Base-by-base conservation (phyloP, 2,329 filamentous ascomycete species). In the Colletotrichum magnum region DNA sequence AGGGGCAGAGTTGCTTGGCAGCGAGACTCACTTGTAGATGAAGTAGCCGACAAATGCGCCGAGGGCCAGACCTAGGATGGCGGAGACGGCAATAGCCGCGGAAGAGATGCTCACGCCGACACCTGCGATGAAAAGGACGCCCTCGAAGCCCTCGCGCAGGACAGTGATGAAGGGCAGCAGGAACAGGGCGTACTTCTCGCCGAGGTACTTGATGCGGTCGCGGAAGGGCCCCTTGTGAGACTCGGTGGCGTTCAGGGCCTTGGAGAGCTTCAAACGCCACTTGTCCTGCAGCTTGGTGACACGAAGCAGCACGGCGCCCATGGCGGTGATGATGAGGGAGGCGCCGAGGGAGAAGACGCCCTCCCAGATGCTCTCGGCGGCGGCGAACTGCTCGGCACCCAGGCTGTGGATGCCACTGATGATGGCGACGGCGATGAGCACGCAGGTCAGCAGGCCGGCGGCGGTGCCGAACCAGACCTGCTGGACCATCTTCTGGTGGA, bases 81-180 rank as follows among this genome's bases (percentile, higher is more conserved):
- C 90, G 0, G 93, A 88, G 1, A 95, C 79, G 0, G 92, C 92
- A 64, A 95, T 92, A 1, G 92, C 84, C 2, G 86, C 86, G 1
- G 92, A 92, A 0, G 93, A 91, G 5, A 90, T 81, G 1, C 89
- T 87, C 32, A 95, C 86, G 5, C 90, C 89, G 5, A 95, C 92
- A 36, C 93, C 93, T 43, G 91, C 92, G 54, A 95, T 89, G 79
- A 94, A 95, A n/a, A 95, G 86, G 15, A 95, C 89, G 1, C 90
- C 92, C 76, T 95, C 93, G 15, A 95, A 86, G 4, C 93, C 93
- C 77, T 95, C 93, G 24, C 93, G 84, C 18, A 95, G 81, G 6
- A 94, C 90, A 0, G 93, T 95, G 75, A 95, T 86, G 78, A 95
- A 94, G 0, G 93, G 93, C 50, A 95, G 83, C 50, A 93, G 78